Evolutionary conservation across 1,139 yeast species (phyloP).

Genomic region (Wickerhamomyces sp.): DNA sequence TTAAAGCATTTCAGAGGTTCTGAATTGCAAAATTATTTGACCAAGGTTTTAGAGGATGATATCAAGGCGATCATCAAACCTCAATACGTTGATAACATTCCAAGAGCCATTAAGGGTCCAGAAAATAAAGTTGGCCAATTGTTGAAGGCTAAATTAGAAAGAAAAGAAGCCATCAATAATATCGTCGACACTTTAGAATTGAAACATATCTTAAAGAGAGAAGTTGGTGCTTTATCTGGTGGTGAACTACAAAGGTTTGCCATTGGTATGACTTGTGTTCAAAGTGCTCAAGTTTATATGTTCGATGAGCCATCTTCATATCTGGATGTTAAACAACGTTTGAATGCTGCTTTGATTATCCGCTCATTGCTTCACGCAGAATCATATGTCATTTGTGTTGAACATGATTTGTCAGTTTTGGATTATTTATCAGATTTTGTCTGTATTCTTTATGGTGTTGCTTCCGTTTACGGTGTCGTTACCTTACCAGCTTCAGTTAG

Average conservation of each 20-base stretch:
- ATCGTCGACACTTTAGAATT: slow-evolving; percentile 70
- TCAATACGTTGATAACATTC: slow-evolving; percentile 95
- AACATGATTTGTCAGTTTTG: slow-evolving; percentile 95
- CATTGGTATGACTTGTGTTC: slow-evolving; percentile 94
- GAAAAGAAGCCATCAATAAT: slow-evolving; percentile 55
- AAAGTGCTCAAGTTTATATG: slow-evolving; percentile 94
- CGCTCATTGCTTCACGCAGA: slow-evolving; percentile 76
- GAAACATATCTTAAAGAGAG: slow-evolving; percentile 71
- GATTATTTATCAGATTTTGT: slow-evolving; percentile 95
- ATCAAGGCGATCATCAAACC: slow-evolving; percentile 95
- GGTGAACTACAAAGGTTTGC: slow-evolving; percentile 99
- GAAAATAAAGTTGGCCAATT: slow-evolving; percentile 83
- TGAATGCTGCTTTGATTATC: slow-evolving; percentile 92
- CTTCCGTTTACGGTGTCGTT: slow-evolving; percentile 97
- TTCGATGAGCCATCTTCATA: slow-evolving; percentile 99
- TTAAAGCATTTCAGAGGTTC: slow-evolving; percentile 91
- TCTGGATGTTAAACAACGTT: slow-evolving; percentile 96
- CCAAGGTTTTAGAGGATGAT: slow-evolving; percentile 88
- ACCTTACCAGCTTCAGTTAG: slow-evolving; percentile 94
- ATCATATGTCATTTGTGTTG: slow-evolving; percentile 88
- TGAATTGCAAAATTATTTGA: slow-evolving; percentile 92
- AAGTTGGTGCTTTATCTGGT: slow-evolving; percentile 86
- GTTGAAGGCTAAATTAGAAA: slow-evolving; percentile 68
- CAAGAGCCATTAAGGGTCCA: slow-evolving; percentile 91
- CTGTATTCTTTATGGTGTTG: slow-evolving; percentile 95